phyloP scores from a whole-genome alignment of 2,329 filamentous ascomycete species.

The Fonsecaea monophora region DNA sequence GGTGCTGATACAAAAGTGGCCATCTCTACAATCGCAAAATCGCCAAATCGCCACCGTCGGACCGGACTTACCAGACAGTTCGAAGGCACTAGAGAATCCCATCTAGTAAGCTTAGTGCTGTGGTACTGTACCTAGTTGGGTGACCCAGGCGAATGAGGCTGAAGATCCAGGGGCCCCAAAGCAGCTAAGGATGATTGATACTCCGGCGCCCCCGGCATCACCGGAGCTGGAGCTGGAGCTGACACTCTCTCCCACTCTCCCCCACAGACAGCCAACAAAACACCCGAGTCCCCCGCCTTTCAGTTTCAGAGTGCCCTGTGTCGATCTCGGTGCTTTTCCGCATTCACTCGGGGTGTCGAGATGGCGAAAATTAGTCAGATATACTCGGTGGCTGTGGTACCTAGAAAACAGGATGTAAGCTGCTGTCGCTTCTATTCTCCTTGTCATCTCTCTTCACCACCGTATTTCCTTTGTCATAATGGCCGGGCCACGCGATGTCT shows the following conservation, averaged over 20 bases:
- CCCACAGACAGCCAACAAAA: not conserved
- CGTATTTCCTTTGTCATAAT: not conserved
- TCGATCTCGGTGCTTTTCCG: not conserved
- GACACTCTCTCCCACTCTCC: not conserved
- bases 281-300: not conserved
- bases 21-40: no score
- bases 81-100: no score
- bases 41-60: no score
- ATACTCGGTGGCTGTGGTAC: not conserved
- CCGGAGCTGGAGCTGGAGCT: not conserved
- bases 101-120: not conserved
- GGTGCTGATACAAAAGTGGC: no score
- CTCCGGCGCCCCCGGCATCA: not conserved
- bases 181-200: no score
- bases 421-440: not conserved
- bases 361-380: not conserved
- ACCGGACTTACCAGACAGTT: no score
- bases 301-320: not conserved
- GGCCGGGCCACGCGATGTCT: not conserved
- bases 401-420: not conserved
- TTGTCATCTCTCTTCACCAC: not conserved
- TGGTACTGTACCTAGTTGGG: not conserved
- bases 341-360: not conserved
- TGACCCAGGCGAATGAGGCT: not conserved
- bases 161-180: not conserved